Evolutionary conservation across 371 early-diverging fungal species (phyloP).

Genomic region (Mucor saturninus): DNA sequence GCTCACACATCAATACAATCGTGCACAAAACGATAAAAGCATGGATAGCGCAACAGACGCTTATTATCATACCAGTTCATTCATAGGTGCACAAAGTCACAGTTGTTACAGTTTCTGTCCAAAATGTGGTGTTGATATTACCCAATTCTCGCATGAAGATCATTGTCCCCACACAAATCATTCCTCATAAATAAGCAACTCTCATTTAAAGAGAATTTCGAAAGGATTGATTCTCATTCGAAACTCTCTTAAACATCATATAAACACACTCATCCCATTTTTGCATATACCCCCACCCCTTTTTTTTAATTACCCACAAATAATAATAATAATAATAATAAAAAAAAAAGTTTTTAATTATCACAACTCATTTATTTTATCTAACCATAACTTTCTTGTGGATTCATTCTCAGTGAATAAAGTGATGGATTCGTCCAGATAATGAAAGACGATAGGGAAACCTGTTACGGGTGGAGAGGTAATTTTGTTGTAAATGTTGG

Average conservation of each 20-base stretch:
- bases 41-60: too few species aligned
- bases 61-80: too few species aligned
- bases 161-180: slow-evolving; percentile 18
- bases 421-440: slow-evolving; percentile 5
- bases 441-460: slow-evolving; percentile 64
- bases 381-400: slow-evolving; percentile 27
- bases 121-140: slow-evolving; percentile 28
- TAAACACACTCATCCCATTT: background rate
- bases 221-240: background rate
- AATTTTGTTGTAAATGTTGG: slow-evolving; percentile 10
- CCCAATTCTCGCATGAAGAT: slow-evolving; percentile 32
- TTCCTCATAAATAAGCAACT: background rate
- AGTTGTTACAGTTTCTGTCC: slow-evolving; percentile 27
- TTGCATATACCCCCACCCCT: background rate
- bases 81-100: slow-evolving; percentile 1
- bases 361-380: slow-evolving; percentile 16
- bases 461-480: slow-evolving; percentile 20
- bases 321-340: background rate
- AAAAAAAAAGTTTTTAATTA: background rate
- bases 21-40: too few species aligned
- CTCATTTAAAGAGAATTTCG: background rate
- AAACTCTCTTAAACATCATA: background rate
- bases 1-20: too few species aligned
- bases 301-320: background rate
- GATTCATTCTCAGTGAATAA: slow-evolving; percentile 17